Evolutionary conservation across 257 asterid genomes (phyloP).

Genomic region (Gentiana straminea): DNA sequence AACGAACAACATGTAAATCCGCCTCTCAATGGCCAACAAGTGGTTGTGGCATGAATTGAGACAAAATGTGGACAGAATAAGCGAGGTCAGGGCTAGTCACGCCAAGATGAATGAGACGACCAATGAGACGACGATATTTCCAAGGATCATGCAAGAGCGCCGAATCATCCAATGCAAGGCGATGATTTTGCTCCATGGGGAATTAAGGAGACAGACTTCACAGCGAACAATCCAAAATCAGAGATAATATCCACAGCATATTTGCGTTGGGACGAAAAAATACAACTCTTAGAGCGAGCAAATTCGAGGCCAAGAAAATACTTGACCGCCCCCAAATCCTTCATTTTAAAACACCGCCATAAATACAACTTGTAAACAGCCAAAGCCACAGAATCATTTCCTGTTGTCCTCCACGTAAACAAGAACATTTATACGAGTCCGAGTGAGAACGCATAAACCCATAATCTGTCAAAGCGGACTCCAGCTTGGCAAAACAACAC

Average conservation of each 20-base stretch:
- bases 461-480: background rate
- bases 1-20: background rate
- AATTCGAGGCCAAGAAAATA: background rate
- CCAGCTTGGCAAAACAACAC: background rate
- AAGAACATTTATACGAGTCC: background rate
- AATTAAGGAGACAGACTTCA: background rate
- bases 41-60: background rate
- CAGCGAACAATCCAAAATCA: background rate
- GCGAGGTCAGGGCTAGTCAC: background rate
- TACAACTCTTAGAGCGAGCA: background rate
- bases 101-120: background rate
- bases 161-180: background rate
- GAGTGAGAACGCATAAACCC: background rate
- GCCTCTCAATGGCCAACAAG: background rate
- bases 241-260: background rate
- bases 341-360: background rate
- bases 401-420: background rate
- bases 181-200: background rate
- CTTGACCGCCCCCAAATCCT: background rate
- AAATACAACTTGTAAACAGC: background rate
- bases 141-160: background rate
- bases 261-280: background rate
- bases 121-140: background rate
- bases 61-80: background rate
- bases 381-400: too few relatives aligned